These are phyloP conservation scores for Claviceps humidiphila DNA, from an alignment of 2,329 filamentous ascomycete genomes.

Conservation along the genomic window DNA sequence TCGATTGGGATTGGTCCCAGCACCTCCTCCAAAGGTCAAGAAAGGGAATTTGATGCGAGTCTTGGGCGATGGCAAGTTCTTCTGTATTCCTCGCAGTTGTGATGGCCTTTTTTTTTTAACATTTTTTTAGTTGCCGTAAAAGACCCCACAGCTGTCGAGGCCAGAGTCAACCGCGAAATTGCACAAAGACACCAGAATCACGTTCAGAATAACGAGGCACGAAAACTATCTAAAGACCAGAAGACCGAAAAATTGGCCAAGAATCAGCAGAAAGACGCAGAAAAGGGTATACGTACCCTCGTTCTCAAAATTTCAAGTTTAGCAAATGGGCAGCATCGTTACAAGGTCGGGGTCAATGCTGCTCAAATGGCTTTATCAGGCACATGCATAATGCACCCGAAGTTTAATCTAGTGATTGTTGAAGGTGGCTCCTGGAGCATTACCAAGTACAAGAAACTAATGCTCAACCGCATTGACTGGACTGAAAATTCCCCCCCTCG, in stretches of 20 bases:
- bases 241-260: constrained; percentile 66
- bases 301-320: constrained; percentile 85
- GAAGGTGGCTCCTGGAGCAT: constrained; percentile 81
- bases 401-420: constrained; percentile 77
- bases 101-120: neutral
- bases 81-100: neutral
- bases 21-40: constrained; percentile 90
- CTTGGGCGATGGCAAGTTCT: constrained; percentile 58
- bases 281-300: constrained; percentile 70
- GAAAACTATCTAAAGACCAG: constrained; percentile 81
- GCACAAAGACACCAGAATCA: constrained; percentile 73
- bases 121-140: constrained; percentile 50
- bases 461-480: constrained; percentile 92
- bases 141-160: constrained; percentile 93
- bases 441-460: constrained; percentile 77
- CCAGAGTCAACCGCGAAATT: constrained; percentile 85
- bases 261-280: constrained; percentile 79
- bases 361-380: constrained; percentile 80
- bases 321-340: constrained; percentile 86
- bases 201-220: constrained; percentile 63
- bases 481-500: constrained; percentile 68
- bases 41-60: constrained; percentile 97
- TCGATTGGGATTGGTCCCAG: constrained; percentile 74
- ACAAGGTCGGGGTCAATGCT: constrained; percentile 84
- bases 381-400: constrained; percentile 82